phyloP scores from a whole-genome alignment of 208 protist species.

The Herpetomonas samuelpessoai region DNA sequence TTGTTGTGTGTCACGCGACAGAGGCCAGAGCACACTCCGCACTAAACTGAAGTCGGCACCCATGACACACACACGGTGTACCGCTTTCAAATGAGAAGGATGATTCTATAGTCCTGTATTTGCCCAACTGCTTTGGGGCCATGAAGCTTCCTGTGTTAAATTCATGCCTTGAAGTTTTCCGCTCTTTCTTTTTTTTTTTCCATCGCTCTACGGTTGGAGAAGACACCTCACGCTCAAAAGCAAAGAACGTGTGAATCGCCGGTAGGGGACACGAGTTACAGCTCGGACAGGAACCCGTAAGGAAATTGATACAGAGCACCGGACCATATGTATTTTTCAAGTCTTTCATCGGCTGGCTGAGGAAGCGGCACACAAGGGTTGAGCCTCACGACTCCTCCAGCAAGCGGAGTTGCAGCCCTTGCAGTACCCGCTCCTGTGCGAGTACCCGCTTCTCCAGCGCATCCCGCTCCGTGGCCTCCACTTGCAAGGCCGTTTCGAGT shows the following conservation, averaged over 20 bases:
- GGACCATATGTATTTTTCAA: too few relatives aligned
- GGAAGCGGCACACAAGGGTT: too few relatives aligned
- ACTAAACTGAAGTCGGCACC: too few relatives aligned
- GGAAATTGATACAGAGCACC: slow-evolving; percentile 6
- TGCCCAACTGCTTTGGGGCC: too few relatives aligned
- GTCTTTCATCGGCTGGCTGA: too few relatives aligned
- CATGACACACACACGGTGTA: too few relatives aligned
- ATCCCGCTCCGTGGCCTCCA: background rate
- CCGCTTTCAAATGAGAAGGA: too few relatives aligned
- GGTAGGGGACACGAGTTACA: background rate
- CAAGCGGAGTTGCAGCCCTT: background rate
- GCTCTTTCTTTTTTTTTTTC: slow-evolving; percentile 4
- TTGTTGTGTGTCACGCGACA: too few relatives aligned
- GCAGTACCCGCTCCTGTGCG: background rate
- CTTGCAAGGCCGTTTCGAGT: background rate
- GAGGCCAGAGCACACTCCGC: too few relatives aligned
- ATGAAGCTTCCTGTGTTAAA: too few relatives aligned
- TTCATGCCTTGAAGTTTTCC: slow-evolving; percentile 5
- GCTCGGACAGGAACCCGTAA: slow-evolving; percentile 1
- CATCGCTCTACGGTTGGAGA: background rate
- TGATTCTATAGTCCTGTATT: slow-evolving; percentile 4
- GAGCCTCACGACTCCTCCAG: background rate
- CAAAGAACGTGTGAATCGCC: slow-evolving; percentile 6
- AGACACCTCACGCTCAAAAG: background rate
- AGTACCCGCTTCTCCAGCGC: background rate